phyloP scores from a whole-genome alignment of 768 basidiomycete genomes.

The Tulasnella sp. region DNA sequence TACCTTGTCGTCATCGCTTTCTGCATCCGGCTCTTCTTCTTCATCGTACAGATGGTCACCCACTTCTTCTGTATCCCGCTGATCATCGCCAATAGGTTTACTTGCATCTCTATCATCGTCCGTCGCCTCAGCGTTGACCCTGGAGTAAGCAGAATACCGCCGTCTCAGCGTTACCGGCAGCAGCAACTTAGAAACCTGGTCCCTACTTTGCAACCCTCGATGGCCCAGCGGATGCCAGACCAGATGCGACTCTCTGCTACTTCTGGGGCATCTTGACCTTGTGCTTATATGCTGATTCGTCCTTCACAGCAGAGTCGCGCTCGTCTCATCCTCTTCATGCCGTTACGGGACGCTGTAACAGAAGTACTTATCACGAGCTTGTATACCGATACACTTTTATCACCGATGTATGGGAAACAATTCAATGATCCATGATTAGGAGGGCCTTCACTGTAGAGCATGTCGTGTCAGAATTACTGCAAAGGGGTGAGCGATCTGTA shows the following conservation, averaged over 20 bases:
- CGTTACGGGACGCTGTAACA: slow-evolving; percentile 16
- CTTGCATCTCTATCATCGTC: slow-evolving; percentile 30
- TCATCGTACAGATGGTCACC: slow-evolving; percentile 4
- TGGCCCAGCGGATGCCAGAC: not conserved
- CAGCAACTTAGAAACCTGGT: no score
- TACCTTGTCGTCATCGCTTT: not conserved
- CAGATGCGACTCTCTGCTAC: not conserved
- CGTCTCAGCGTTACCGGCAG: slow-evolving; percentile 12
- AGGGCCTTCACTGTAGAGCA: no score
- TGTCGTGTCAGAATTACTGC: no score
- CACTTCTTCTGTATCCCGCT: slow-evolving; percentile 10
- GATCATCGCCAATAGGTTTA: slow-evolving; percentile 19
- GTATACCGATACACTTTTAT: no score
- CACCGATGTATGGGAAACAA: no score
- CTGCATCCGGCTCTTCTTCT: not conserved
- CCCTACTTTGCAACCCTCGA: not conserved
- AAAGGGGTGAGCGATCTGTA: no score
- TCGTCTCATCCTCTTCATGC: slow-evolving; percentile 16
- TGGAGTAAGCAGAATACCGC: slow-evolving; percentile 21
- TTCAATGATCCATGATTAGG: no score
- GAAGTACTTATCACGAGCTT: no score
- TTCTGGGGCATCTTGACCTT: slow-evolving; percentile 1
- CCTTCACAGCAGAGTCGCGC: slow-evolving; percentile 18
- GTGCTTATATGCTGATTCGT: slow-evolving; percentile 23
- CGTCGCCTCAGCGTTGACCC: slow-evolving; percentile 25